These are phyloP conservation scores for Primulina huaijiensis DNA, from an alignment of 257 asterid species.

Conservation along the genomic window DNA sequence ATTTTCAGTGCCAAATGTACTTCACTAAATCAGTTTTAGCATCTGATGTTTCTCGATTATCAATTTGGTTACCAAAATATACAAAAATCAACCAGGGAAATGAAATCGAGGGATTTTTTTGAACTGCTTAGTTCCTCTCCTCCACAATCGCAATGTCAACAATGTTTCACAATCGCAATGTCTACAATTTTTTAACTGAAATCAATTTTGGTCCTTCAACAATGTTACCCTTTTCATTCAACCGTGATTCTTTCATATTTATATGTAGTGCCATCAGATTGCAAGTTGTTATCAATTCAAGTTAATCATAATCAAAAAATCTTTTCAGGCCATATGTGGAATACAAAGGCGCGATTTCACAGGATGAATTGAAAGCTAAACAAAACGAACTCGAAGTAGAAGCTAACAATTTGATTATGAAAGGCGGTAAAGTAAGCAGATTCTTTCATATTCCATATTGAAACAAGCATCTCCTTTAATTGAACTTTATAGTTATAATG, in stretches of 20 bases:
- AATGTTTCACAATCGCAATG: neutral
- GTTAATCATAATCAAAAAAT: neutral
- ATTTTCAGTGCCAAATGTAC: neutral
- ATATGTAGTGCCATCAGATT: neutral
- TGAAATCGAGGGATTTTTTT: neutral
- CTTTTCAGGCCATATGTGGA: constrained; percentile 74
- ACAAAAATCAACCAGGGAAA: neutral
- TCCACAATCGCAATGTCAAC: neutral
- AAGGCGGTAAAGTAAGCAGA: constrained; percentile 67
- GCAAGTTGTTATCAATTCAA: neutral
- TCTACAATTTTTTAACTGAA: no score
- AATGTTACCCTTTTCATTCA: neutral
- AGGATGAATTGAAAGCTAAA: constrained; percentile 56
- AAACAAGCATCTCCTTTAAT: neutral
- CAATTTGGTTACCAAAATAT: neutral
- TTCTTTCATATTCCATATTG: neutral
- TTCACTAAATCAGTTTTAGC: no score
- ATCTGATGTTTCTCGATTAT: no score
- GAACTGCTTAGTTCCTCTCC: neutral
- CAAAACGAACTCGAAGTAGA: constrained; percentile 53
- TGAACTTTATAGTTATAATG: neutral
- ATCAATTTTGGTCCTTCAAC: neutral
- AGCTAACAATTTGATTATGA: constrained; percentile 57
- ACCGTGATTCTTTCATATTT: neutral
- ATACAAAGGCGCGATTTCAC: constrained; percentile 63